Evolutionary conservation across 768 basidiomycete genomes (phyloP), one percentile per base, ranked within the genome.

Genomic region (Trametes villosa): DNA sequence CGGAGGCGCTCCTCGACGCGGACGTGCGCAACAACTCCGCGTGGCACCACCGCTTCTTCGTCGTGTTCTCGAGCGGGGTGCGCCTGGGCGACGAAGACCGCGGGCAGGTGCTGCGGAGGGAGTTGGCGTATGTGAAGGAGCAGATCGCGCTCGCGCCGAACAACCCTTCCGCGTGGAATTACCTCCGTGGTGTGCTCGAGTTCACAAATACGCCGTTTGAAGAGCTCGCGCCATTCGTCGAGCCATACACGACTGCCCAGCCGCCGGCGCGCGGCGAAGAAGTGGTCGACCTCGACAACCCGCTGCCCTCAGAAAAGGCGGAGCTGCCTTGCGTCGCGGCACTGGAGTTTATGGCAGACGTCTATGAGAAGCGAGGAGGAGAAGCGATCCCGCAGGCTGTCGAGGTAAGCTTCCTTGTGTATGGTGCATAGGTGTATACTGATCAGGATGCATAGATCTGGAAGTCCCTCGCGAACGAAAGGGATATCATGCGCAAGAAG

Each of bases 141-240:
- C 88, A 87, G 69, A 91, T 98, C 52, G 84, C 90, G 20, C 76
- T 89, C 12, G 92, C 92, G 4, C 94, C 97, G 8, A 96, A 95
- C 73, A 99, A 99, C 67, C 83, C 88, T 0, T 96, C 95, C 0
- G 91, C 94, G 0, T 99, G 97, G 97, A 97, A 97, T 73, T 99
- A 97, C 74, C 83, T 98, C 11, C 86, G 96, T 61, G 97, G 92
- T 8, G 70, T 90, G n/a, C 81, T 96, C 22, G 83, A 88, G 33
- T 77, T 82, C 66, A 83, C 83, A 53, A 71, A 78, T 13, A 79
- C 81, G 17, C 85, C 92, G 0, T 86, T 87, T 67, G 76, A 84
- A 1, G 73, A 72, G 5, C 70, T 90, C 42, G 68, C 75, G 24
- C 70, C 81, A 0, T 94, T 94, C 63, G 87, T 91, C 20, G 69